Evolutionary conservation across 2,329 filamentous ascomycete genomes (phyloP), one percentile per base, ranked within the genome.

Genomic region (Xylariaceae sp.): DNA sequence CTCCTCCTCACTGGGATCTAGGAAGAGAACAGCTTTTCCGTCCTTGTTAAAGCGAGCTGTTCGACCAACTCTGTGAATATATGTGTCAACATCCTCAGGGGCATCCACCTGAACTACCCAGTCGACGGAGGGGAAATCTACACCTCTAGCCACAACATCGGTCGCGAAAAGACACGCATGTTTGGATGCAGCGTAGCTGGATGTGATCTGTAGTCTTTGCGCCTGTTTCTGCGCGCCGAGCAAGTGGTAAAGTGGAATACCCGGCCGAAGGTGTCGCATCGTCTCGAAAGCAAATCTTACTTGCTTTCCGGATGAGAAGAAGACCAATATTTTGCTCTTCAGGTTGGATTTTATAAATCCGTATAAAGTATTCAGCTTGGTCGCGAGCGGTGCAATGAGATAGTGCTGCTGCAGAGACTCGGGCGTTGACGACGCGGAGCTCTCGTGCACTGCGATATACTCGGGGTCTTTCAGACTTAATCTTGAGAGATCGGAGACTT

Each of bases 31-130:
- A 1, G 94, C 93, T 45, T 88, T 86, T 6, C 94, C 94, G 56
- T 90, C 85, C 64, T 89, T 88, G 69, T 97, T 88, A 73, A 95
- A 97, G 23, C 64, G 62, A 47, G 60, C 63, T n/a, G 63, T 65
- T 42, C 63, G 63, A 13, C 63, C 61, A 42, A 65, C 63, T 48
- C 63, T 55, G 75, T 99, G 94, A 66, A 99, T 97, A 70, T 99
- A 99, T 0, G 94, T 99, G 70, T 97, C 94, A 3, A 90, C 89
- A 73, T 99, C 93, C 73, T 99, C 94, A 0, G 94, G 94, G 66
- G 90, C 96, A 73, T 99, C 94, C n/a, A 90, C 82, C 72, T 99
- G 94, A n/a, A 99, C 91, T 4, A 99, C 94, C 89, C 94, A 99
- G 73, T 99, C 94, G 0, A 99, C 94, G 2, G 92, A 88, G 0